Conservation (phyloP, 306 rosid species). For the barrel medic (Medicago truncatula) region MtrunA17r5.0-ANR NC_053043.1:17842001-17842500, state of each 20-base stretch:
- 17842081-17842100: neutral
- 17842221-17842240: neutral
- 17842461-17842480: conserved; percentile 29
- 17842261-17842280: neutral
- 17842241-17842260: neutral
- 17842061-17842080: conserved; percentile 8
- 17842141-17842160: too few relatives aligned
- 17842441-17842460: conserved; percentile 1
- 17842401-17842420: conserved; percentile 38
- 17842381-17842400: conserved; percentile 99
- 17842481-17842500: conserved; percentile 98
- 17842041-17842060: neutral
- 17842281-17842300: conserved; percentile 38
- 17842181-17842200: too few relatives aligned
- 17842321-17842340: conserved; percentile 95
- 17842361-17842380: conserved; percentile 96
- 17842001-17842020: too few relatives aligned
- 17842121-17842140: conserved; percentile 10
- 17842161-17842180: too few relatives aligned
- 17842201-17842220: neutral
- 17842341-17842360: conserved; percentile 90
- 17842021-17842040: neutral
- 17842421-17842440: conserved; percentile 22
- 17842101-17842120: conserved; percentile 12
- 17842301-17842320: conserved; percentile 93